Evolutionary conservation across 2,329 filamentous ascomycete genomes (phyloP).

Genomic region (Beauveria varroae): DNA sequence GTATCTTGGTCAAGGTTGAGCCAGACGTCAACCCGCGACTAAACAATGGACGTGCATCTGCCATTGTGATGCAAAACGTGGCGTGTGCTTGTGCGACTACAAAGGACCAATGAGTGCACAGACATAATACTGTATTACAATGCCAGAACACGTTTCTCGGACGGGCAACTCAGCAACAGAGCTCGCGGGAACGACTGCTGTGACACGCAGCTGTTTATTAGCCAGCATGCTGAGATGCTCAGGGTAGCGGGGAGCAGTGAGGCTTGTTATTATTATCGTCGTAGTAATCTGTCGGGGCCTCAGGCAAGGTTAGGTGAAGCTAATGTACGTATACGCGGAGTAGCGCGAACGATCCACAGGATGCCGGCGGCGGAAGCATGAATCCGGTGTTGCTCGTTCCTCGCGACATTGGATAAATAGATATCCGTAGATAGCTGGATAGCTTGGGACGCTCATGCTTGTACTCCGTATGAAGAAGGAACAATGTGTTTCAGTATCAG

Average conservation of each 20-base stretch:
- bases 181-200: neutral
- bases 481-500: conserved; percentile 1
- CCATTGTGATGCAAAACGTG: neutral
- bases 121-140: neutral
- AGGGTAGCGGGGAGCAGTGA: too few relatives aligned
- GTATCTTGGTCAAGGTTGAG: neutral
- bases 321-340: neutral
- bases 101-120: neutral
- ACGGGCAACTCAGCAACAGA: neutral
- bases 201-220: neutral
- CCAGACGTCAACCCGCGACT: neutral
- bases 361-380: neutral
- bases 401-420: neutral
- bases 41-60: conserved; percentile 5
- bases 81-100: neutral
- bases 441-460: too few relatives aligned
- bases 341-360: neutral
- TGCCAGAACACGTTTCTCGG: neutral
- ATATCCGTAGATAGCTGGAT: too few relatives aligned
- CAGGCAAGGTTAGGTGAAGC: neutral
- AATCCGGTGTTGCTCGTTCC: neutral
- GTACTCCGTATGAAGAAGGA: too few relatives aligned
- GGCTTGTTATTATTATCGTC: too few relatives aligned
- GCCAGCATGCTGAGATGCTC: too few relatives aligned
- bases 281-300: neutral